Percentiles rank a stretch among this genome's conserved stretches.
phyloP scores from a whole-genome alignment of 768 basidiomycete genomes.

The Russula sp. region DNA sequence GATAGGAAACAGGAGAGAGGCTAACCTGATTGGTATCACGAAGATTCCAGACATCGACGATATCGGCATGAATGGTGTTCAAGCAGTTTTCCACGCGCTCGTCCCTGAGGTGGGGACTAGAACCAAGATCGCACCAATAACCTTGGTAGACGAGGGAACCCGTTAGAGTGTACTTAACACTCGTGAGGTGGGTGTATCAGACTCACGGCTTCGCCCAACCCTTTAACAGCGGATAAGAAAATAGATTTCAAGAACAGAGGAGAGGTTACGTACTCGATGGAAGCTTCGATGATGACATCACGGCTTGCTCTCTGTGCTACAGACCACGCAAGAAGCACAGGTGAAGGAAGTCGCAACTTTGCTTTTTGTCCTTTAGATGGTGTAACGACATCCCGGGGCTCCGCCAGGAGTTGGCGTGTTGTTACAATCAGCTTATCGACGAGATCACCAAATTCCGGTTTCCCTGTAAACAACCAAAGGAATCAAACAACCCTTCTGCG shows the following conservation, averaged over 20 bases:
- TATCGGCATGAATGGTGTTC: slow-evolving; percentile 2
- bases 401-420: background rate
- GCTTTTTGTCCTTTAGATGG: background rate
- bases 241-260: background rate
- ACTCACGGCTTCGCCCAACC: slow-evolving; percentile 10
- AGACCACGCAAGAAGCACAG: slow-evolving; percentile 8
- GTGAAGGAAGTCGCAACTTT: background rate
- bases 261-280: slow-evolving; percentile 4
- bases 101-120: background rate
- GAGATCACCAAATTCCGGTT: too few relatives aligned
- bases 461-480: too few relatives aligned
- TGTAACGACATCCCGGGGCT: background rate
- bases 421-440: background rate
- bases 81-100: background rate
- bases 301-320: slow-evolving; percentile 3
- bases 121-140: slow-evolving; percentile 8
- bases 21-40: background rate
- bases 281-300: background rate
- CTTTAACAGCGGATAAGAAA: background rate
- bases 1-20: background rate
- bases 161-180: background rate
- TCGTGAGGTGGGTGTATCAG: background rate
- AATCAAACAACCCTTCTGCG: too few relatives aligned
- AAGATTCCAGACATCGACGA: slow-evolving; percentile 5
- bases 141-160: background rate